Evolutionary conservation across 1,284 basidiomycete species (phyloP).

Genomic region (Boletus semigastroideus): DNA sequence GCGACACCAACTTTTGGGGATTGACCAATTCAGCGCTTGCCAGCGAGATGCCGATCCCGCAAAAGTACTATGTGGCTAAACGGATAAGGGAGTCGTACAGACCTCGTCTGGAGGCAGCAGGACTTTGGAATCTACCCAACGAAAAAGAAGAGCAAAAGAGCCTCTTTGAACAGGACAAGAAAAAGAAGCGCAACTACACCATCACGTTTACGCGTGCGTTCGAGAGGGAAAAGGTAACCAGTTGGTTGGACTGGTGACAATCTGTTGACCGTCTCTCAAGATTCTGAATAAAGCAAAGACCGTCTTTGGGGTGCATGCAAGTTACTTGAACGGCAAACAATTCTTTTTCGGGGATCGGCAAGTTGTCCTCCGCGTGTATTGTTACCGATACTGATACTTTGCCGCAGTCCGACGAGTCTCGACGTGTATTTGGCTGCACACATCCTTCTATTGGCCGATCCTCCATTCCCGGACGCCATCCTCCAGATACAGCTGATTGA

Average conservation of each 20-base stretch:
- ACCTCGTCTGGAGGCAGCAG: constrained; percentile 58
- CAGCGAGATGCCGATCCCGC: constrained; percentile 60
- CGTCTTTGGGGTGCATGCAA: constrained; percentile 56
- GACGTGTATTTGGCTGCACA: constrained; percentile 69
- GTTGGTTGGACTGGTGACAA: neutral
- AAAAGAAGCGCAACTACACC: constrained; percentile 42
- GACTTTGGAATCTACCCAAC: constrained; percentile 55
- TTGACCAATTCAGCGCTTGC: constrained; percentile 55
- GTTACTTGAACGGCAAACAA: constrained; percentile 48
- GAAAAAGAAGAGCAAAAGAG: constrained; percentile 43
- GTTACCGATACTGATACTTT: neutral
- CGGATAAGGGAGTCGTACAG: constrained; percentile 58
- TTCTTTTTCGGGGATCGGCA: constrained; percentile 56
- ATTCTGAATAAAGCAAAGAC: constrained; percentile 57
- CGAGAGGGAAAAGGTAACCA: constrained; percentile 58
- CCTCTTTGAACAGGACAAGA: constrained; percentile 37
- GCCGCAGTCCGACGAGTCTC: constrained; percentile 53
- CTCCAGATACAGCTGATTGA: constrained; percentile 52
- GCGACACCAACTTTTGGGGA: constrained; percentile 59
- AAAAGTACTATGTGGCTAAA: constrained; percentile 68
- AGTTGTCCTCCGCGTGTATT: neutral
- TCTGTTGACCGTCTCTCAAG: constrained; percentile 36
- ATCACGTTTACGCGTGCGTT: constrained; percentile 51
- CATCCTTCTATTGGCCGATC: constrained; percentile 55
- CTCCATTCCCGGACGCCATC: constrained; percentile 61